Evolutionary conservation across 177 flowering plant genomes (phyloP).

Genomic region (Vitis hybrid): DNA sequence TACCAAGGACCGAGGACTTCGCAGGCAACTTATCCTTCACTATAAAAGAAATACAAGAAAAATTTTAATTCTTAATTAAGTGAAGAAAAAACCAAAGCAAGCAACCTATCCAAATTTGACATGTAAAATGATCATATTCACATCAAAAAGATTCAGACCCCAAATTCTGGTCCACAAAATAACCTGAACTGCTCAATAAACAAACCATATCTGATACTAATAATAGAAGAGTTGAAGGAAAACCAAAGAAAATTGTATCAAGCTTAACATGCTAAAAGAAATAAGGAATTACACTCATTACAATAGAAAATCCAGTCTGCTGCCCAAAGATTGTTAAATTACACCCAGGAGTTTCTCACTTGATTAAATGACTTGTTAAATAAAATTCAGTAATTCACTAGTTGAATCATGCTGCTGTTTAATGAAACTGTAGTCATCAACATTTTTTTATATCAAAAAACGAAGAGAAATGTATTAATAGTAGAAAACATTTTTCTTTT

Average conservation of each 20-base stretch:
- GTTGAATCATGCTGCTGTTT: too few species aligned
- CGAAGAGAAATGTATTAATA: too few species aligned
- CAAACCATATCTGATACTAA: neutral
- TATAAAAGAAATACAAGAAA: conserved; percentile 17
- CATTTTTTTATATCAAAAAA: too few species aligned
- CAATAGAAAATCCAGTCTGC: neutral
- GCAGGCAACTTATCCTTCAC: conserved; percentile 51
- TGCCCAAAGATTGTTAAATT: neutral
- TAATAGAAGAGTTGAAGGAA: neutral
- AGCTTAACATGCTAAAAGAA: neutral
- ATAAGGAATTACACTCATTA: neutral
- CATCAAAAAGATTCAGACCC: neutral
- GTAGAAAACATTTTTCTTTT: too few species aligned
- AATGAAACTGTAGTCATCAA: too few species aligned
- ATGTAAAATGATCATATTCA: neutral
- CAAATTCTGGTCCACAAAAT: neutral
- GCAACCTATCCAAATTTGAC: neutral
- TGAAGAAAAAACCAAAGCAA: conserved; percentile 1
- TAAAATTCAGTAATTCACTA: neutral
- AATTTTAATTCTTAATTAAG: neutral
- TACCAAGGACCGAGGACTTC: conserved; percentile 70
- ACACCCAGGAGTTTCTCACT: neutral
- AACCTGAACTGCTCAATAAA: neutral
- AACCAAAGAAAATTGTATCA: neutral
- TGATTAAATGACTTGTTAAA: neutral